phyloP scores from a whole-genome alignment of 805 yeast species.

The Schwanniomyces polymorphus region DNA sequence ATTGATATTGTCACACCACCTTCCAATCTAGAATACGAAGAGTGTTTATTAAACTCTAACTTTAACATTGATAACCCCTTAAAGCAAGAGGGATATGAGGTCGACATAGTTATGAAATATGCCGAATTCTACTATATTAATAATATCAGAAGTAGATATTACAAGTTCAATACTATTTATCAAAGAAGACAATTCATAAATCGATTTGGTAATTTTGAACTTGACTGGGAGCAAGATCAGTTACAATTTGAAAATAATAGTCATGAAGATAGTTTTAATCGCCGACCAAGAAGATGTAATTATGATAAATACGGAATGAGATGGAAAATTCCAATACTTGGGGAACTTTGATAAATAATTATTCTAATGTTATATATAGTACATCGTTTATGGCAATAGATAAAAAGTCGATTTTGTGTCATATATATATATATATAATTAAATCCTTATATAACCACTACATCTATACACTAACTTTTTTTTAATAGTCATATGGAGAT shows the following conservation, averaged over 20 bases:
- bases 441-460: too few species aligned
- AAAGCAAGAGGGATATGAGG: neutral
- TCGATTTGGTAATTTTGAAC: conserved; percentile 39
- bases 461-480: too few species aligned
- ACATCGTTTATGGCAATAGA: neutral
- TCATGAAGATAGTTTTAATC: conserved; percentile 3
- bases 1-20: neutral
- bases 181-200: conserved; percentile 43
- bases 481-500: neutral
- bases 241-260: conserved; percentile 7
- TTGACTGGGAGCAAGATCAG: conserved; percentile 23
- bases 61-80: neutral
- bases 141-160: conserved; percentile 27
- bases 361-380: neutral
- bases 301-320: conserved; percentile 39
- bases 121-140: conserved; percentile 35
- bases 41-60: conserved; percentile 8
- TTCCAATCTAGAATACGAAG: conserved; percentile 18
- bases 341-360: conserved; percentile 23
- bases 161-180: conserved; percentile 41
- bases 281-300: conserved; percentile 16
- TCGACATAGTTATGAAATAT: conserved; percentile 17
- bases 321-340: conserved; percentile 43
- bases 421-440: neutral
- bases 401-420: neutral